Evolutionary conservation across 148 eudicot species (phyloP).

Genomic region (Rhododendron mucronatum): DNA sequence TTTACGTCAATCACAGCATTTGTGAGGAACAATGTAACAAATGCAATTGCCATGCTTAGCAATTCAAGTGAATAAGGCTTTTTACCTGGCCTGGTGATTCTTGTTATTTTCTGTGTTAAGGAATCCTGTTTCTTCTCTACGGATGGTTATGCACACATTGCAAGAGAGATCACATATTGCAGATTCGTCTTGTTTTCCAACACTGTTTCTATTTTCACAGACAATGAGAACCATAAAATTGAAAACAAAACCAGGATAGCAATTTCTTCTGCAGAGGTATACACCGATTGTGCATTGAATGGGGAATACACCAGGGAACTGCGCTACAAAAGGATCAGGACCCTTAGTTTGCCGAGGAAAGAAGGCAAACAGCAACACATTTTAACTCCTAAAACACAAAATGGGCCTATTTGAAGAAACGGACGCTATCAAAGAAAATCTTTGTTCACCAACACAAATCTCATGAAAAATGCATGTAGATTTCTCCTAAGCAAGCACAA

Average conservation of each 20-base stretch:
- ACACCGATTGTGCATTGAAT: not conserved
- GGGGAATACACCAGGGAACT: not conserved
- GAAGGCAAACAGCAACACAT: not conserved
- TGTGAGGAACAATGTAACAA: not conserved
- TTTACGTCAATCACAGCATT: constrained; percentile 2
- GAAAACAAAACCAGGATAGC: not conserved
- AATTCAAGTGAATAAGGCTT: not conserved
- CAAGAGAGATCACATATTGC: not conserved
- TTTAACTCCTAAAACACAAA: not conserved
- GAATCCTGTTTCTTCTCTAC: not conserved
- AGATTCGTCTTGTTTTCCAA: not conserved
- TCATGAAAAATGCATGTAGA: not conserved
- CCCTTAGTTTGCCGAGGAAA: not conserved
- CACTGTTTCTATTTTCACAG: not conserved
- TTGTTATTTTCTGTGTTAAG: not conserved
- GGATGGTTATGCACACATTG: not conserved
- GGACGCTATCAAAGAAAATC: not conserved
- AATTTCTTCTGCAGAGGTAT: not conserved
- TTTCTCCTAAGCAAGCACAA: not conserved
- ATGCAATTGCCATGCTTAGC: not conserved
- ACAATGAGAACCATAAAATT: too few species aligned
- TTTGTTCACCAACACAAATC: not conserved
- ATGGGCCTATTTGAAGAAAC: not conserved
- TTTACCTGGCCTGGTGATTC: not conserved
- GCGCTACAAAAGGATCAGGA: not conserved